phyloP scores from a whole-genome alignment of 2,329 filamentous ascomycete genomes.

The Botryotinia globosa region DNA sequence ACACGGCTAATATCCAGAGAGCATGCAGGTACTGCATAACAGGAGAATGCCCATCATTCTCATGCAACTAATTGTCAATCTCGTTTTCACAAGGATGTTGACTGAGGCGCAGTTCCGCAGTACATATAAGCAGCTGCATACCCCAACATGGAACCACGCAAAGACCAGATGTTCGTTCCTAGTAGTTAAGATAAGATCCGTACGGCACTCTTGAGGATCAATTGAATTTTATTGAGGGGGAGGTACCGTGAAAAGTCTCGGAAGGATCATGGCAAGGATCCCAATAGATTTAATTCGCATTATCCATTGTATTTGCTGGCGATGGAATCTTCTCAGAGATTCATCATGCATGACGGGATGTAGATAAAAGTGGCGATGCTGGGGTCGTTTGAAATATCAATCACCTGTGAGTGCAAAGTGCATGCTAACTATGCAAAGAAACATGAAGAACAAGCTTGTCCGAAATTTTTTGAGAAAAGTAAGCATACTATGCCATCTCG shows the following conservation, averaged over 20 bases:
- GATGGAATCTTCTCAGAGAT: background rate
- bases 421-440: background rate
- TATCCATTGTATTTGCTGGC: background rate
- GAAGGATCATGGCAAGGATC: background rate
- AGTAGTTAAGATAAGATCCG: slow-evolving; percentile 10
- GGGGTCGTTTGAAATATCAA: background rate
- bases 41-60: background rate
- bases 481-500: background rate
- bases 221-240: background rate
- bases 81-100: background rate
- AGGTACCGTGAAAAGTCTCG: background rate
- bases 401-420: background rate
- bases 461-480: background rate
- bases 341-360: background rate
- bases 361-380: background rate
- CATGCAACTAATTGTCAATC: background rate
- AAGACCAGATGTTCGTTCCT: slow-evolving; percentile 7
- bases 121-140: background rate
- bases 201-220: background rate
- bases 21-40: background rate
- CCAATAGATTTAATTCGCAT: background rate
- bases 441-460: background rate
- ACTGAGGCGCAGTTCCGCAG: slow-evolving; percentile 10
- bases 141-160: slow-evolving; percentile 13
- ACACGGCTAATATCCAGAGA: background rate